Conservation (phyloP, 306 rosid species). For the Lathyrus aphaca region DNA sequence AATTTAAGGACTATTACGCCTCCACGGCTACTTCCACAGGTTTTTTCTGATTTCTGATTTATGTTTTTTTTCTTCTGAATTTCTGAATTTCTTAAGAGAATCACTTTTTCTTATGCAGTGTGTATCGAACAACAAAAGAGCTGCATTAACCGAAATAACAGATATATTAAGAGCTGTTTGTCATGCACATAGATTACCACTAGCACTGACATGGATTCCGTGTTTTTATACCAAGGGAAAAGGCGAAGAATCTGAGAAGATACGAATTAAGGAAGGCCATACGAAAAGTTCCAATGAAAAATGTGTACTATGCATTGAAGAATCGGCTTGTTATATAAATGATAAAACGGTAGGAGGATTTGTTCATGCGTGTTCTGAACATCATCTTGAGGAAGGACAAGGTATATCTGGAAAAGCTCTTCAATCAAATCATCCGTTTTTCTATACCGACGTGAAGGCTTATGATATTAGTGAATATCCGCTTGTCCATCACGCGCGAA, state of each 20-base stretch:
- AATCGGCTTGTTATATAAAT: conserved; percentile 79
- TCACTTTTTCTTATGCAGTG: conserved; percentile 50
- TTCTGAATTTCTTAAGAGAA: conserved; percentile 35
- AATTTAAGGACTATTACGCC: conserved; percentile 64
- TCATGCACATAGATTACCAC: conserved; percentile 87
- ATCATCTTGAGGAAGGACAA: conserved; percentile 90
- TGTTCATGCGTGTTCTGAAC: conserved; percentile 78
- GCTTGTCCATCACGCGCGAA: conserved; percentile 92
- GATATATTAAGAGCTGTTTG: conserved; percentile 90
- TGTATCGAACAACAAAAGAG: conserved; percentile 68
- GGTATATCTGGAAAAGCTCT: conserved; percentile 95
- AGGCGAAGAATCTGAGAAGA: conserved; percentile 45
- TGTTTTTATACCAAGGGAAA: conserved; percentile 59
- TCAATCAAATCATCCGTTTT: conserved; percentile 87
- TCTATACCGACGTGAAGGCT: conserved; percentile 78
- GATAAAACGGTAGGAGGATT: conserved; percentile 71
- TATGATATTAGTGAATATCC: conserved; percentile 81
- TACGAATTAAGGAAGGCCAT: conserved; percentile 56
- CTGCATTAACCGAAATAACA: conserved; percentile 75
- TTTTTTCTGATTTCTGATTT: conserved; percentile 33
- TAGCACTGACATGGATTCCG: conserved; percentile 96
- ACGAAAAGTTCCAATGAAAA: conserved; percentile 53
- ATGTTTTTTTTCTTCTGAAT: not conserved
- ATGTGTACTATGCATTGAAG: conserved; percentile 77
- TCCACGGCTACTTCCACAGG: conserved; percentile 73